These are phyloP conservation scores for Trichocladium antarcticum DNA, from an alignment of 495 filamentous ascomycete species.

Conservation along the genomic window DNA sequence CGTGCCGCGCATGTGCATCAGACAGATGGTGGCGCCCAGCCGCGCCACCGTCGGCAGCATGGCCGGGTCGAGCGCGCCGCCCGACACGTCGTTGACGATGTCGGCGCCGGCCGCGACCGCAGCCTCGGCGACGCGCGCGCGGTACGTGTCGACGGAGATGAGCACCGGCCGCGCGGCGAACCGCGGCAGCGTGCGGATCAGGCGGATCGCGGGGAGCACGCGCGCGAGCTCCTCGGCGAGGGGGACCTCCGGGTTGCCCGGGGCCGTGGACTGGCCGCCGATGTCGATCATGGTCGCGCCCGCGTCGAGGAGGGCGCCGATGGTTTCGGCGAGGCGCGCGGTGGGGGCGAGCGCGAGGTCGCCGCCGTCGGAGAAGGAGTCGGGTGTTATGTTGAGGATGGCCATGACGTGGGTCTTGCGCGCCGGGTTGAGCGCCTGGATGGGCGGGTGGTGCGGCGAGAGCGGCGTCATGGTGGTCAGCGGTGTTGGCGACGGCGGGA, in stretches of 20 bases:
- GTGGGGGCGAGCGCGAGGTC: slow-evolving; percentile 32
- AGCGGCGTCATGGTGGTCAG: slow-evolving; percentile 62
- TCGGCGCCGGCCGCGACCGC: slow-evolving; percentile 77
- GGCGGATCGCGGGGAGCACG: slow-evolving; percentile 62
- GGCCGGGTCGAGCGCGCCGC: slow-evolving; percentile 61
- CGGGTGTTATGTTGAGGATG: slow-evolving; percentile 89
- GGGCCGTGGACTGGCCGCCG: slow-evolving; percentile 85
- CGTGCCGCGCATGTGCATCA: slow-evolving; percentile 94
- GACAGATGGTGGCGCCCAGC: slow-evolving; percentile 67
- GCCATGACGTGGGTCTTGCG: slow-evolving; percentile 78
- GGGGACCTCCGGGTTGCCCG: slow-evolving; percentile 52
- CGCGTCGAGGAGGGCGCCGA: slow-evolving; percentile 45
- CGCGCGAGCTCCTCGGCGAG: slow-evolving; percentile 65
- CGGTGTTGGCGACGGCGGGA: slow-evolving; percentile 42
- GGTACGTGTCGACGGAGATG: slow-evolving; percentile 88
- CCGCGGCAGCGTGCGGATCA: slow-evolving; percentile 49
- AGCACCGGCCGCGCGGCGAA: slow-evolving; percentile 50
- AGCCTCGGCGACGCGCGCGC: slow-evolving; percentile 68
- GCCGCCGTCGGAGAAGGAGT: slow-evolving; percentile 95
- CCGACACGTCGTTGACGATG: slow-evolving; percentile 91
- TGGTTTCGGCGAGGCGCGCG: slow-evolving; percentile 32
- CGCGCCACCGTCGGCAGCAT: slow-evolving; percentile 77
- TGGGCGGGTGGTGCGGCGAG: slow-evolving; percentile 42
- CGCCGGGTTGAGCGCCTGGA: slow-evolving; percentile 51
- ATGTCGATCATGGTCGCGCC: slow-evolving; percentile 83